Evolutionary conservation across 2,329 filamentous ascomycete species (phyloP).

Genomic region (Aspergillus costaricaensis): DNA sequence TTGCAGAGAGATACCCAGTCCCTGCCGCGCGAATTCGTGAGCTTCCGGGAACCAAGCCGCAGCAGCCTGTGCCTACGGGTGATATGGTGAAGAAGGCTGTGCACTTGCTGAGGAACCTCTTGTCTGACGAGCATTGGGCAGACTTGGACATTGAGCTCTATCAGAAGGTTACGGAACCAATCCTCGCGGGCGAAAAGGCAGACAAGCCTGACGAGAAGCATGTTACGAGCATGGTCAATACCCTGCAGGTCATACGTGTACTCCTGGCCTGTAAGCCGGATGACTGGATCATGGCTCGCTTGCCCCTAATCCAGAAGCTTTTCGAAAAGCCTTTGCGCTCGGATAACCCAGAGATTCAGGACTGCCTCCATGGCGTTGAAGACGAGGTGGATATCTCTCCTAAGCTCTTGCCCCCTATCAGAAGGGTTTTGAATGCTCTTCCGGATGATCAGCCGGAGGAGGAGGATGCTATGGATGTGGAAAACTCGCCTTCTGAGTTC

Average conservation of each 20-base stretch:
- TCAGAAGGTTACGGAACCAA: conserved; percentile 82
- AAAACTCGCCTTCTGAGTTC: conserved; percentile 79
- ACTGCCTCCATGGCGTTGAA: conserved; percentile 78
- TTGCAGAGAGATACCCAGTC: conserved; percentile 81
- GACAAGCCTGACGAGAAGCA: conserved; percentile 82
- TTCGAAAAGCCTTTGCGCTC: conserved; percentile 86
- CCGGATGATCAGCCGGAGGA: conserved; percentile 79
- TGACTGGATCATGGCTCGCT: conserved; percentile 83
- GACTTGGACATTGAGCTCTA: conserved; percentile 91
- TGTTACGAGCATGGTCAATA: conserved; percentile 86
- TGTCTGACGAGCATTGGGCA: conserved; percentile 86
- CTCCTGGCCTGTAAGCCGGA: conserved; percentile 84
- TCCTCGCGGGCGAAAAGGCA: conserved; percentile 80
- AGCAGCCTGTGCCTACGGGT: conserved; percentile 58
- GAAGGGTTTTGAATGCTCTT: conserved; percentile 83
- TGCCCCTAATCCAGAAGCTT: conserved; percentile 78
- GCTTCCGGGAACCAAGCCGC: conserved; percentile 48
- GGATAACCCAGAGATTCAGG: conserved; percentile 89
- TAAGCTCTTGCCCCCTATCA: conserved; percentile 72
- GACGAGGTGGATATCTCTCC: conserved; percentile 69
- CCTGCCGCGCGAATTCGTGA: conserved; percentile 70
- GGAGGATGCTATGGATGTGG: conserved; percentile 77
- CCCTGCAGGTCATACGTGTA: conserved; percentile 86
- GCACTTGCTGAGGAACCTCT: conserved; percentile 75
- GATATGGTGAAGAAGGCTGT: conserved; percentile 88